Conservation (phyloP, 176 grass and related monocot species). For the Melocanna baccifera region DNA sequence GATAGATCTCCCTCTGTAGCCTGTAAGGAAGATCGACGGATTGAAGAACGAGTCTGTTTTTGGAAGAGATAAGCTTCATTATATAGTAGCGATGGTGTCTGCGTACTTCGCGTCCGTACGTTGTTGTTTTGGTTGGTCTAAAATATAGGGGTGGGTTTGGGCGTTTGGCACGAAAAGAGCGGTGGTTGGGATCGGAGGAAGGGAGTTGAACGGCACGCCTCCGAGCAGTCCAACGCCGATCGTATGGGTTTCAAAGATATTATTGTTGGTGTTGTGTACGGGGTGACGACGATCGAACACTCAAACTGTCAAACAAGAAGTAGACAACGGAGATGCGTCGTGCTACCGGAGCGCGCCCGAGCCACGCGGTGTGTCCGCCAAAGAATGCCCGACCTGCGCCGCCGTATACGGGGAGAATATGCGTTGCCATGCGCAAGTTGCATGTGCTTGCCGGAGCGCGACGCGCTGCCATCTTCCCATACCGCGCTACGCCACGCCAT, state of each 20-base stretch:
- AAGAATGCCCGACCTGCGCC: too few species aligned
- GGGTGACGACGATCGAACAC: too few species aligned
- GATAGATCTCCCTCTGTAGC: neutral
- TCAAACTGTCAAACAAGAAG: too few species aligned
- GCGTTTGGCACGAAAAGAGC: slow-evolving; percentile 19
- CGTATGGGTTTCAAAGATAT: neutral
- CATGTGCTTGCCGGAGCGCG: too few species aligned
- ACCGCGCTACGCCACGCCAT: too few species aligned
- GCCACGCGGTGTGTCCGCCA: too few species aligned
- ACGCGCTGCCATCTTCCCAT: too few species aligned
- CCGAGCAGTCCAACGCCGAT: neutral
- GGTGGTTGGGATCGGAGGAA: neutral
- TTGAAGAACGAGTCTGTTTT: neutral
- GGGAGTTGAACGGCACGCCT: slow-evolving; percentile 20
- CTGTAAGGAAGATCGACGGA: neutral
- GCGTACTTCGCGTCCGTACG: neutral
- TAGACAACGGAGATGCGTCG: too few species aligned
- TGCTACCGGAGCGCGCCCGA: too few species aligned
- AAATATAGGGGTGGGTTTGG: slow-evolving; percentile 19
- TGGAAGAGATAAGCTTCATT: neutral
- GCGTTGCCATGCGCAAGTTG: too few species aligned
- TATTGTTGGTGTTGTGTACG: neutral
- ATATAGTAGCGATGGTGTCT: neutral
- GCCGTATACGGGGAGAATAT: too few species aligned
- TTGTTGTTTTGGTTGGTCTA: slow-evolving; percentile 13